Evolutionary conservation across 148 eudicot species (phyloP), one percentile per base, ranked within the genome.

Genomic region (Euryodendron excelsum): DNA sequence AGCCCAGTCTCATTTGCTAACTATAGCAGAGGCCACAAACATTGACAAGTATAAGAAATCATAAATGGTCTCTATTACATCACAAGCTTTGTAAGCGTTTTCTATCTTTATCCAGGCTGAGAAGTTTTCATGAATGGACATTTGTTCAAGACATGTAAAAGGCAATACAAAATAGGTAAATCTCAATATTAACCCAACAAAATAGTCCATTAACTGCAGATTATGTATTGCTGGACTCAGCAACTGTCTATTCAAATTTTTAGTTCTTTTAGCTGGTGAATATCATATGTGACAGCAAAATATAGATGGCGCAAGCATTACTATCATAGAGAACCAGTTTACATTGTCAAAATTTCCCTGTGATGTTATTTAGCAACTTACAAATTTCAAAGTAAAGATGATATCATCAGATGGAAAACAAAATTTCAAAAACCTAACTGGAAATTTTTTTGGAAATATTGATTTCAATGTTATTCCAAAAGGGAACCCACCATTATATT

Each of bases 401-500:
- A 31, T 36, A 3, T 20, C 25, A 66, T 34, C 18, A 36, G 23
- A 13, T 3, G 8, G 1, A 30, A 30, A 9, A 64, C 2, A 64
- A 64, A 20, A 6, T 34, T 55, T 8, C 11, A 3, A 2, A 55
- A 55, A 11, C 7, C 2, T 21, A 0, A 14, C 0, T 1, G 64
- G 25, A 25, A 1, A 6, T 14, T 23, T 6, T 60, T 60, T 0
- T 30, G 25, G 23, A 69, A 17, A 4, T 47, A 3, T 5, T 27
- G 21, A 15, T 5, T 7, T 48, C 15, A 53, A n/a, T 47, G 52
- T 50, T 13, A 34, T 53, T 64, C 47, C 20, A 23, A 39, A 33
- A 53, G 10, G 44, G 17, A 25, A 41, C n/a, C 59, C 5, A 66
- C 70, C 69, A 47, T 72, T 72, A 13, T 75, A 39, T 75, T 87